Conservation (phyloP, 2,329 filamentous ascomycete genomes). For the Botryotinia convoluta region DNA sequence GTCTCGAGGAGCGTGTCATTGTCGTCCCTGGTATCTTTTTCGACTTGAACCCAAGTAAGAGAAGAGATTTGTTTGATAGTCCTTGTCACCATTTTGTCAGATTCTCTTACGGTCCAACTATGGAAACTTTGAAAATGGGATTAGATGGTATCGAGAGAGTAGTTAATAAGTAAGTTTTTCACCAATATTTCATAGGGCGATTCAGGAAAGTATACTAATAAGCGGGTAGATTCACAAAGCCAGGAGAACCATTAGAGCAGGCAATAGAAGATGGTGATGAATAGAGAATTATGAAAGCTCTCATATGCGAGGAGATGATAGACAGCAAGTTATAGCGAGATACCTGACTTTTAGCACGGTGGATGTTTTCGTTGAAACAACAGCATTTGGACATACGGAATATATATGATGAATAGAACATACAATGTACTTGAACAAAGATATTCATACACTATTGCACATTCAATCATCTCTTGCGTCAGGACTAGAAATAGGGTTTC, state of each 20-base stretch:
- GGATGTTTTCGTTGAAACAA: not conserved
- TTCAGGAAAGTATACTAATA: not conserved
- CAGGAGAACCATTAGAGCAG: conserved; percentile 13
- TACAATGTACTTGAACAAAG: not conserved
- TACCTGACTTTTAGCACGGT: not conserved
- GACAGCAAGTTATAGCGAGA: not conserved
- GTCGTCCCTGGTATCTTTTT: conserved; percentile 98
- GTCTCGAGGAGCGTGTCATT: conserved; percentile 90
- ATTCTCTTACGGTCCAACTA: conserved; percentile 78
- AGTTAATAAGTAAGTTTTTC: conserved; percentile 58
- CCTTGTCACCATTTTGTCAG: conserved; percentile 92
- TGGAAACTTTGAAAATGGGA: conserved; percentile 75
- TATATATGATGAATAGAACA: not conserved
- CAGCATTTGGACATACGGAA: not conserved
- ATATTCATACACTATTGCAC: not conserved
- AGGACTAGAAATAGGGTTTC: not conserved
- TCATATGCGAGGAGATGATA: not conserved
- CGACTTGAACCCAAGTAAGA: conserved; percentile 85
- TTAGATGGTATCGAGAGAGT: conserved; percentile 83
- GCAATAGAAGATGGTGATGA: not conserved
- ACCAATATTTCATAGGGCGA: not conserved
- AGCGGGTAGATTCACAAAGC: not conserved
- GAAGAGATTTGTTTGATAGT: conserved; percentile 88
- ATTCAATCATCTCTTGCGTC: not conserved
- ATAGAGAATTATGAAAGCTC: not conserved